Evolutionary conservation across 2,329 filamentous ascomycete genomes (phyloP).

Genomic region (Talaromyces sp.): DNA sequence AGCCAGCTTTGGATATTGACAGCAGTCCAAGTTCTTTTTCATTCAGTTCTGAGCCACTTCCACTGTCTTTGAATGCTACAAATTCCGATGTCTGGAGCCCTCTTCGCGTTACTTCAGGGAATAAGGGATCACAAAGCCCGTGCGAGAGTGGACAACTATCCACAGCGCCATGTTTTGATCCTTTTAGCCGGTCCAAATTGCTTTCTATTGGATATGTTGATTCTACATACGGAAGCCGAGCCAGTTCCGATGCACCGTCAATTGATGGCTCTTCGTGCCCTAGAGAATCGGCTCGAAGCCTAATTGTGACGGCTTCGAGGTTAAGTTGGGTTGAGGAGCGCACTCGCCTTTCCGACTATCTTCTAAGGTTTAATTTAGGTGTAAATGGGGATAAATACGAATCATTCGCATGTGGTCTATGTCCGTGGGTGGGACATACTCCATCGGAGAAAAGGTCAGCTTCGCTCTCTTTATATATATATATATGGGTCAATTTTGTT

Average conservation of each 20-base stretch:
- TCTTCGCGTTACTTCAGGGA: background rate
- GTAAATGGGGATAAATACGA: background rate
- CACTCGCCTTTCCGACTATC: background rate
- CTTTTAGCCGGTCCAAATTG: background rate
- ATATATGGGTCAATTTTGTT: background rate
- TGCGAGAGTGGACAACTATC: background rate
- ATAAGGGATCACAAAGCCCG: background rate
- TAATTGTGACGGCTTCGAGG: background rate
- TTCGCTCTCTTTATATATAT: background rate
- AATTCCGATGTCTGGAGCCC: background rate
- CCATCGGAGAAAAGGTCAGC: conserved; percentile 37
- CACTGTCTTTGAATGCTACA: background rate
- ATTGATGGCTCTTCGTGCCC: background rate
- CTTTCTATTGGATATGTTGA: background rate
- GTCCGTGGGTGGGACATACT: conserved; percentile 41
- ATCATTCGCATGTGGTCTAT: conserved; percentile 40
- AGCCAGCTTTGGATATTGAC: background rate
- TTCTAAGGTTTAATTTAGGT: background rate
- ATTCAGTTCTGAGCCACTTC: background rate
- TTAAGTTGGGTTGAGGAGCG: background rate
- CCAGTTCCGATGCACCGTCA: background rate
- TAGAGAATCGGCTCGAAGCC: background rate
- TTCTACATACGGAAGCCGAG: background rate
- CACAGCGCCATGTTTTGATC: background rate
- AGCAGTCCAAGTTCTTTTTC: no score